Base-by-base conservation (phyloP, 1,139 yeast species). In the Debaryomyces coudertii region DNA sequence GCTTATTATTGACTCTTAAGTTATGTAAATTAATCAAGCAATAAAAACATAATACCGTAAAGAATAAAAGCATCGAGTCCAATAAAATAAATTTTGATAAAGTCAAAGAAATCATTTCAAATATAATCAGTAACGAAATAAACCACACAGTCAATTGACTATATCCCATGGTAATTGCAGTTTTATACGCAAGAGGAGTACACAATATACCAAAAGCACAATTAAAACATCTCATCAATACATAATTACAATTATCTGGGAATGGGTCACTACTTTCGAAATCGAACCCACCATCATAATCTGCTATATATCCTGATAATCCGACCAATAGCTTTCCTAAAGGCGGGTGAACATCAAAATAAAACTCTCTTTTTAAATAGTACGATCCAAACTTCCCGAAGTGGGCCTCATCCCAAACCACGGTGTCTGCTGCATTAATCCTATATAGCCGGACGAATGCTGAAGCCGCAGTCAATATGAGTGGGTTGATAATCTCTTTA, bases 381-480 rank as follows among this genome's bases (percentile, higher is more conserved):
- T 80, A 72, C 2, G 85, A 77, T 4, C 86, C 87, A 60, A 82
- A 82, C 55, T 82, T 80, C 11, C 85, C 87, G 68, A 87, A 87
- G 71, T 89, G 97, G 7, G 97, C 97, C 62, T 90, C 97, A 67
- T 92, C 99, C 99, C 99, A 93, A 7, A 90, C 85, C 8, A 95
- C 97, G 34, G 73, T 67, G 44, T 79, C 68, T 33, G 87, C 74
- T 25, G 70, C 73, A 46, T 83, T 87, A 45, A 93, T 87, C 29
- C 76, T 74, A 57, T 85, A 80, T 38, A 89, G 73, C 45, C 98
- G 78, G 8, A 90, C 76, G 53, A 78, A 78, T 11, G 87, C 80
- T 1, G 95, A 83, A 2, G 86, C 40, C 0, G 74, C 66, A 0
- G 95, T 86, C 34, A 75, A 60, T 1, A 71, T 12, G 7, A 73